Evolutionary conservation across 371 early-diverging fungal species (phyloP), one percentile per base, ranked within the genome.

Genomic region (Mortierella sp.): DNA sequence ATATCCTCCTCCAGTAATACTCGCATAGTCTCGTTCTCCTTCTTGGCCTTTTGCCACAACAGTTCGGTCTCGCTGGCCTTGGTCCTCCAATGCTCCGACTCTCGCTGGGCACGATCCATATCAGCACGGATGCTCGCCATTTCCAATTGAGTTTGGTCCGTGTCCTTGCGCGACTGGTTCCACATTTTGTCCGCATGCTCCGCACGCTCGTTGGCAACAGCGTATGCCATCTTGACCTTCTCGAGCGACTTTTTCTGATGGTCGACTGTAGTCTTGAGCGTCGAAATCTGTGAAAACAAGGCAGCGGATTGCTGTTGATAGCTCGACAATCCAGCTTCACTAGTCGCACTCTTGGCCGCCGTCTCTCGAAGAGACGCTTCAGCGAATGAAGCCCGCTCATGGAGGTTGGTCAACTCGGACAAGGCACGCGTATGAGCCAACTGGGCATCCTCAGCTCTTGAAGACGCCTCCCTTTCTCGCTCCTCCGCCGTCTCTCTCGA

Each of bases 371-470:
- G 79, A 63, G 88, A 87, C 1, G 85, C 76, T 77, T 92, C 93
- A 0, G 92, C 91, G 10, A 78, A 57, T 0, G 91, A 89, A 0
- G 92, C 90, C 34, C 92, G 84, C 16, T 84, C 87, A 75, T 91
- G 91, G 45, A 91, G 75, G 8, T 77, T 74, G 24, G 89, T 80
- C 5, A 93, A 70, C 76, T 92, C 93, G 19, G 87, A 83, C 52
- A 91, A 77, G 10, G 91, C 89, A 11, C 88, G 84, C 11, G 90
- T 89, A 47, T 91, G 93, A 0, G 92, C 90, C 68, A 90, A 77
- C 70, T 90, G 91, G 3, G 90, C 89, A 73, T 91, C 92, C 47
- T 92, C 92, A 3, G 92, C 93, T 54, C 91, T 77, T 34, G 84
- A 80, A n/a, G 90, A 85, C 8, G 92, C 91, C 24, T 89, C 89